phyloP scores from a whole-genome alignment of 129 eudicot species.

The Kitagawia praeruptora region DNA sequence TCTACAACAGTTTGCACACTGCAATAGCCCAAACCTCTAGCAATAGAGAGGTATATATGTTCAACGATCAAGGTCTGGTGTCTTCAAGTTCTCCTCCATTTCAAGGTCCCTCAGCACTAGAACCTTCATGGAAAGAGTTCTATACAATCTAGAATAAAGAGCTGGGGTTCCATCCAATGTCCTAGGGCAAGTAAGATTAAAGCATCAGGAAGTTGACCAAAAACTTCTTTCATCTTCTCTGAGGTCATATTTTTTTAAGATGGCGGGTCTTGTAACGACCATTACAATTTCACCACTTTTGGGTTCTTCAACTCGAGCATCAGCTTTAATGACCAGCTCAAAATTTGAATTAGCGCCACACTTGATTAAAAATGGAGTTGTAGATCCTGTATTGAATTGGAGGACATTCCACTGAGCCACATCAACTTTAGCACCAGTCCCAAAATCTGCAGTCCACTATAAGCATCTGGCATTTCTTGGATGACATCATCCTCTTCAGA shows the following conservation, averaged over 20 bases:
- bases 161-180: slow-evolving; percentile 94
- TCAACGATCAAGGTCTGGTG: slow-evolving; percentile 40
- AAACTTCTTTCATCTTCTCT: slow-evolving; percentile 75
- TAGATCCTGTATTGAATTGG: slow-evolving; percentile 90
- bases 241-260: slow-evolving; percentile 66
- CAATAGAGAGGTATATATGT: neutral
- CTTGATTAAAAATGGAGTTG: slow-evolving; percentile 82
- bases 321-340: slow-evolving; percentile 92
- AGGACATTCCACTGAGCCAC: slow-evolving; percentile 93
- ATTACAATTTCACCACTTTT: slow-evolving; percentile 86
- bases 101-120: slow-evolving; percentile 89
- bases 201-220: slow-evolving; percentile 77
- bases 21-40: neutral
- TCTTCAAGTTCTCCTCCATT: slow-evolving; percentile 89
- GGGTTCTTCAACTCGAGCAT: slow-evolving; percentile 82
- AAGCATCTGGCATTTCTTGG: slow-evolving; percentile 29
- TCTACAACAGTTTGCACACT: neutral
- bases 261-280: slow-evolving; percentile 82
- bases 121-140: slow-evolving; percentile 96
- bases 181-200: slow-evolving; percentile 74
- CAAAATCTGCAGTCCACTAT: slow-evolving; percentile 26
- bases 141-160: slow-evolving; percentile 81
- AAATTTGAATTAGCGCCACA: slow-evolving; percentile 94
- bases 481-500: slow-evolving; percentile 73
- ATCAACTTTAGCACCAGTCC: slow-evolving; percentile 47